Evolutionary conservation across 1,284 basidiomycete species (phyloP), one percentile per base, ranked within the genome.

Genomic region (Quambalaria eucalypti): DNA sequence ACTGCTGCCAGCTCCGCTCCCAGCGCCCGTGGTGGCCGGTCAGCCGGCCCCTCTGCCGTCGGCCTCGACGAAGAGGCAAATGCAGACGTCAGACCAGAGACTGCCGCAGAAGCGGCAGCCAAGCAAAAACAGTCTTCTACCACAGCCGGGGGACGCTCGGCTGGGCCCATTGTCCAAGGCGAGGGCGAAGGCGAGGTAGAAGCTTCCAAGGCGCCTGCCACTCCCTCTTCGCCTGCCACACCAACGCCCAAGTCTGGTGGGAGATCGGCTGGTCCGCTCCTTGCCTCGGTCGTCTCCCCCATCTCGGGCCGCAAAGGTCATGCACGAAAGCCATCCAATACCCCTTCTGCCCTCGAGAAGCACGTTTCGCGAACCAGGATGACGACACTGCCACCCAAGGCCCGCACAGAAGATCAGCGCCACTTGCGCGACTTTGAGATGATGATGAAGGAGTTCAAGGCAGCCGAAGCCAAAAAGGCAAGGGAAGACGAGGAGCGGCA

Each of bases 341-440:
- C 28, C 12, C 54, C n/a, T 61, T 70, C 29, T 71, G 71, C 74
- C 12, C 66, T 78, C 31, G 78, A 79, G 36, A 76, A 77, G 53
- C 75, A 80, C 47, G 65, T 77, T 19, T 77, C 76, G n/a, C 74
- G 78, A 19, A 80, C 79, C 3, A 80, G 90, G 25, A 90, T 88
- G 19, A 78, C 82, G 4, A 87, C 85, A 73, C 79, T 95, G 8
- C 91, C 90, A 19, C 90, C 90, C 8, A 95, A 95, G 74, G 78
- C 79, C 52, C 83, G 82, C 55, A 75, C 81, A 50, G 91, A 95
- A 76, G 90, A 95, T 73, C 78, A 81, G 55, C 87, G 84, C 62
- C 90, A 96, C 77, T 79, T 90, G 71, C 84, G 85, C 28, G 87
- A 87, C 69, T 96, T 90, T 88, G 84, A 90, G 71, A 77, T 81